Conservation (phyloP, 2,329 filamentous ascomycete genomes). For the Nigrograna mackinnonii region DNA sequence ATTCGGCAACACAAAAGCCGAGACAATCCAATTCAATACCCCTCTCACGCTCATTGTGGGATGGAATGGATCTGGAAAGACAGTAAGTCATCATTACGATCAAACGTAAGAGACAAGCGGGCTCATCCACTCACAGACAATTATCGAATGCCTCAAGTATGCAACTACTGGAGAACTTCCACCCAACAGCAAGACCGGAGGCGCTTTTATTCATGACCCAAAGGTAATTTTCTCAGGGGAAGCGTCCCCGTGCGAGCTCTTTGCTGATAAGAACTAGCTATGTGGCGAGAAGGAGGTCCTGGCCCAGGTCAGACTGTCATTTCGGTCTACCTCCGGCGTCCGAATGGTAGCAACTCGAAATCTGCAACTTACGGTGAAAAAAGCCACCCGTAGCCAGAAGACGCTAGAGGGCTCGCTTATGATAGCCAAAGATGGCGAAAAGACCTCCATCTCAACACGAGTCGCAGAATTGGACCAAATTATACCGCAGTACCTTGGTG, state of each 20-base stretch:
- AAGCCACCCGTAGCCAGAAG: slow-evolving; percentile 74
- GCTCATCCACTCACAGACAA: slow-evolving; percentile 62
- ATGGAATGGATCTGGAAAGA: slow-evolving; percentile 97
- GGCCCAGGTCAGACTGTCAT: slow-evolving; percentile 89
- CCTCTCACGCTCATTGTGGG: slow-evolving; percentile 96
- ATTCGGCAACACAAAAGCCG: slow-evolving; percentile 74
- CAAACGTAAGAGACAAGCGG: slow-evolving; percentile 1
- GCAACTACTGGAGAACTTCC: slow-evolving; percentile 92
- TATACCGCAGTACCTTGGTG: slow-evolving; percentile 84
- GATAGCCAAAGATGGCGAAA: slow-evolving; percentile 78
- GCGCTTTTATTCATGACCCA: slow-evolving; percentile 97
- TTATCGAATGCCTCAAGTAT: slow-evolving; percentile 98
- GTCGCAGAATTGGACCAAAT: slow-evolving; percentile 81
- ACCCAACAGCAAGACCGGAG: slow-evolving; percentile 82
- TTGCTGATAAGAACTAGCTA: slow-evolving; percentile 52
- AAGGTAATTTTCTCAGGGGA: slow-evolving; percentile 57
- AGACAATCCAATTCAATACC: slow-evolving; percentile 85
- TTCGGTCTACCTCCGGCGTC: slow-evolving; percentile 75
- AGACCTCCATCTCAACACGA: slow-evolving; percentile 75
- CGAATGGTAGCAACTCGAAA: slow-evolving; percentile 84
- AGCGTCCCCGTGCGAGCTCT: background rate
- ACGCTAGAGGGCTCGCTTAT: slow-evolving; percentile 80
- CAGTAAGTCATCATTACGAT: slow-evolving; percentile 51
- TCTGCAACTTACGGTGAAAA: slow-evolving; percentile 85
- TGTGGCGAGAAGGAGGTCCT: slow-evolving; percentile 85